Evolutionary conservation across 345 rosid genomes (phyloP).

Genomic region (Lepidium sativum): DNA sequence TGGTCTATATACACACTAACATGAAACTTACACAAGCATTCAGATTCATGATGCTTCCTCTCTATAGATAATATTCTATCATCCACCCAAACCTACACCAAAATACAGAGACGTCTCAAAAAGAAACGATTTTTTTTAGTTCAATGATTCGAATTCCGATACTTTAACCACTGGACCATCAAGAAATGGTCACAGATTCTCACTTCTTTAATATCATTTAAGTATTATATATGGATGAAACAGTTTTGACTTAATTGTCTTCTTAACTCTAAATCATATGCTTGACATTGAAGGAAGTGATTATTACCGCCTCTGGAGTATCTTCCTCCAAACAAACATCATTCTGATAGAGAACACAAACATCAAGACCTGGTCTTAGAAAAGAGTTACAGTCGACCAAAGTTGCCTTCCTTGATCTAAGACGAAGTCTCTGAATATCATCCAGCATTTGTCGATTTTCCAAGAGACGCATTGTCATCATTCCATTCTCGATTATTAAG

Average conservation of each 20-base stretch:
- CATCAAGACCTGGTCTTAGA: constrained; percentile 70
- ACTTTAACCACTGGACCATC: too few relatives aligned
- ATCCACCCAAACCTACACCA: constrained; percentile 63
- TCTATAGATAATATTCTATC: constrained; percentile 63
- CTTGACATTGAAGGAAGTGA: not conserved
- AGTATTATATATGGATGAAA: not conserved
- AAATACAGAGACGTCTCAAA: not conserved
- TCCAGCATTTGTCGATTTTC: constrained; percentile 27
- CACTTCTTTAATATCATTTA: too few relatives aligned
- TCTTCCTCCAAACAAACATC: constrained; percentile 2
- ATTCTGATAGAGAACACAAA: constrained; percentile 45
- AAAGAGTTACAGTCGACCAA: constrained; percentile 57
- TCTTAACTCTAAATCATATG: not conserved
- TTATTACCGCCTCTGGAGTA: constrained; percentile 42
- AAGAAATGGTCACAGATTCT: too few relatives aligned
- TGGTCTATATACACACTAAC: constrained; percentile 45
- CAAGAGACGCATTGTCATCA: constrained; percentile 31
- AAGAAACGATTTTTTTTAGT: not conserved
- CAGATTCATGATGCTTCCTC: constrained; percentile 62
- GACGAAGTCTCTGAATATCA: constrained; percentile 45
- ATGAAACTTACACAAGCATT: constrained; percentile 58
- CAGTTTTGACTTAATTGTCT: not conserved
- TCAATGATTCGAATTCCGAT: too few relatives aligned
- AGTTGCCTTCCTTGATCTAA: constrained; percentile 63
- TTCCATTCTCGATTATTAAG: constrained; percentile 47